Percentiles rank a stretch among this genome's conserved stretches.
phyloP scores from a whole-genome alignment of 148 eudicot species.

The Dianthus caryophyllus region DNA sequence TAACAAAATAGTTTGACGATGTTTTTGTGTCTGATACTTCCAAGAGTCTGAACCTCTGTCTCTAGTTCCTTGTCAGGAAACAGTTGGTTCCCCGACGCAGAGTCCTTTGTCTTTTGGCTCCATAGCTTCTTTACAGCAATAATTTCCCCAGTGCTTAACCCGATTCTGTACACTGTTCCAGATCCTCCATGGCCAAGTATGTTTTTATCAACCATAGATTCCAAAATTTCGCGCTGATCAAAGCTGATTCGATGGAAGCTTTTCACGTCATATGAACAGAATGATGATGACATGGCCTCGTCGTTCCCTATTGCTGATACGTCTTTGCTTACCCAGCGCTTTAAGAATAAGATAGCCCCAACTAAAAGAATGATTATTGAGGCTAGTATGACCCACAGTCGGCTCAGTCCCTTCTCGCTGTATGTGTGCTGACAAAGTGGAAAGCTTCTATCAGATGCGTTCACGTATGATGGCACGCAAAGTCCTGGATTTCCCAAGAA shows the following conservation, averaged over 20 bases:
- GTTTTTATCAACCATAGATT: constrained; percentile 74
- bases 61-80: constrained; percentile 58
- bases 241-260: constrained; percentile 76
- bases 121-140: constrained; percentile 88
- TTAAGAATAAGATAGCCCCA: constrained; percentile 36
- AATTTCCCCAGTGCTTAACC: constrained; percentile 56
- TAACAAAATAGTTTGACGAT: constrained; percentile 84
- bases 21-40: constrained; percentile 89
- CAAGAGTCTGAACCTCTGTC: constrained; percentile 88
- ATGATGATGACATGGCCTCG: constrained; percentile 54
- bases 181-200: constrained; percentile 89
- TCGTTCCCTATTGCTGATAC: constrained; percentile 40
- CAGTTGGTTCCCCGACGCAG: constrained; percentile 42
- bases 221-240: constrained; percentile 65
- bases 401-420: constrained; percentile 43
- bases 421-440: constrained; percentile 40
- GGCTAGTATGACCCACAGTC: constrained; percentile 53
- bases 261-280: constrained; percentile 69
- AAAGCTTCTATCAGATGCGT: constrained; percentile 46
- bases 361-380: constrained; percentile 50
- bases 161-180: constrained; percentile 76
- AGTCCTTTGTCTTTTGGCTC: constrained; percentile 59
- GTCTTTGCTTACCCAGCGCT: constrained; percentile 53
- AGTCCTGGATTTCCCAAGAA: constrained; percentile 69
- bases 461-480: constrained; percentile 41